Evolutionary conservation across 2,329 filamentous ascomycete species (phyloP).

Genomic region (Sporothrix mexicana): DNA sequence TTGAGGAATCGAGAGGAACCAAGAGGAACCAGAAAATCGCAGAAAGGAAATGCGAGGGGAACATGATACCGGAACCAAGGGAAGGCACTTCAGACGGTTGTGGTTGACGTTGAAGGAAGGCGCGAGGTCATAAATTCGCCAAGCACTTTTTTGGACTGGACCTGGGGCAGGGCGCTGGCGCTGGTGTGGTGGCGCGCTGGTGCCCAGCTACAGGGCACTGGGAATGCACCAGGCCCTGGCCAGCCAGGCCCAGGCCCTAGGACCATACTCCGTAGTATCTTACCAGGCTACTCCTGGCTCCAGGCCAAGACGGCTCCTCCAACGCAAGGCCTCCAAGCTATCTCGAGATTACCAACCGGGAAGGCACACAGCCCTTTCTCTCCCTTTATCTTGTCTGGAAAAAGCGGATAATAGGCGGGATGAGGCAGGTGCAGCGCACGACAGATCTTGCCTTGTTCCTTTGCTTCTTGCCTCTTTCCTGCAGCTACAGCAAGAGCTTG

Average conservation of each 20-base stretch:
- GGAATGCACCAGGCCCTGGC: conserved; percentile 10
- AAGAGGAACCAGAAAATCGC: conserved; percentile 11
- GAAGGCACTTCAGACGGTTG: not conserved
- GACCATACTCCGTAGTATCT: no score
- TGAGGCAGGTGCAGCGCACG: not conserved
- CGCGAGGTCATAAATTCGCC: not conserved
- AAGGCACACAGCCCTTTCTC: not conserved
- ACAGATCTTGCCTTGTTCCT: not conserved
- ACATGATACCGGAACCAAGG: conserved; percentile 32
- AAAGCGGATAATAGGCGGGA: conserved; percentile 5
- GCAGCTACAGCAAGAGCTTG: not conserved
- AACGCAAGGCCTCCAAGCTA: conserved; percentile 2
- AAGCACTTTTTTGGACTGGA: not conserved
- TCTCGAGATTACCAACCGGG: not conserved
- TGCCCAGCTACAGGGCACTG: conserved; percentile 24
- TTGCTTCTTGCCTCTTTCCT: not conserved
- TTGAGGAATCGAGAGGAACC: not conserved
- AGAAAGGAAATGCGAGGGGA: conserved; percentile 24
- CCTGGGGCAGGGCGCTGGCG: not conserved
- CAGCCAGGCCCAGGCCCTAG: not conserved
- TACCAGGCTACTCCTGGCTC: conserved; percentile 1
- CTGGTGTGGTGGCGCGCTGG: conserved; percentile 2
- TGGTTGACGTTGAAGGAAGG: no score
- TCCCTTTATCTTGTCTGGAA: not conserved
- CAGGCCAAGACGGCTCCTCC: conserved; percentile 8